Base-by-base conservation (phyloP, 2,329 filamentous ascomycete species). In the Chaetomium strumarium region DNA sequence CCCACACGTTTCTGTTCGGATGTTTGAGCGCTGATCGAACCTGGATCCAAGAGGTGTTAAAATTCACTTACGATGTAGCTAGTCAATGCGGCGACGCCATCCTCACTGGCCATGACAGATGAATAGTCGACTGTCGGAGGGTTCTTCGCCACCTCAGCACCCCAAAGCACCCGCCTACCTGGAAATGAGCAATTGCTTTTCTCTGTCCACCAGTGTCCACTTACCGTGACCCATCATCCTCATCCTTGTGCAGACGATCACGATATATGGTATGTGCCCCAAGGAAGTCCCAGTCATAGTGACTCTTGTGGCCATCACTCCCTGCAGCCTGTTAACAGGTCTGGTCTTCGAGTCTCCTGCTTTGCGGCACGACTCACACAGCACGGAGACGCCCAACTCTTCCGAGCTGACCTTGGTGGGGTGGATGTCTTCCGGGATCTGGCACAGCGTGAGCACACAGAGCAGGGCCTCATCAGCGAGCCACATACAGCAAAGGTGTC, bases 291-390 rank as follows among this genome's bases (percentile, higher is more conserved):
- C 79, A 84, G 1, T 75, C 65, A 64, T 90, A 95, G 20, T 74
- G 68, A 68, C 87, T 90, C 41, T 74, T 64, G 66, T 95, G 90
- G 1, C 74, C 84, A 55, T 76, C 74, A 51, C 77, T 77, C 85
- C 85, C 85, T 88, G 40, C 13, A 14, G 3, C 8, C 9, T 86
- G 37, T 43, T 12, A 34, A 44, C 20, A 44, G 13, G 13, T 3
- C 14, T 8, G 12, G 12, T 3, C 20, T 12, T 20, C 12, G 1
- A 29, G 37, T 5, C n/a, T n/a, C 6, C 11, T 36, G 17, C 17
- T 5, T n/a, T 5, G 6, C 11, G 17, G 12, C 36, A 19, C 33
- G 24, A 46, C 52, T 29, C 16, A 46, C 53, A 49, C 53, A 49
- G 16, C n/a, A 58, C 30, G 8, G 16, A 11, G 7, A 57, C 45